A percentile compares a stretch with the other conserved stretches of the same genome.
Evolutionary conservation across 2,329 filamentous ascomycete species (phyloP).

Genomic region (Calonectria hawksworthii): DNA sequence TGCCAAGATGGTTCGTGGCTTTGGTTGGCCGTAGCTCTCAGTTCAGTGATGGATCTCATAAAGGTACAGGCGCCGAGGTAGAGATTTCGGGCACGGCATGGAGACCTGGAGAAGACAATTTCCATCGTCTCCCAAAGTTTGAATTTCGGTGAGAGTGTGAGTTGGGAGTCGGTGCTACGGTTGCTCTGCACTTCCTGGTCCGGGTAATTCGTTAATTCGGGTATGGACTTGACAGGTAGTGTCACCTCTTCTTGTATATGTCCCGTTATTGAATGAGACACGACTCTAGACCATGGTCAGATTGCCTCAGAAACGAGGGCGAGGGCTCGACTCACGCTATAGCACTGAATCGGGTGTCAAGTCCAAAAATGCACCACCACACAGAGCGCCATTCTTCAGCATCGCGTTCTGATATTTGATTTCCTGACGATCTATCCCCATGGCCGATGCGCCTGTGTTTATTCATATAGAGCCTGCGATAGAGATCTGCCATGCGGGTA

Average conservation of each 20-base stretch:
- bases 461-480: background rate
- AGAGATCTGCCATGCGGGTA: background rate
- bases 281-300: background rate
- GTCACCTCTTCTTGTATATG: background rate
- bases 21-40: background rate
- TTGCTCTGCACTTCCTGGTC: background rate
- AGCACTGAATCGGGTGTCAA: background rate
- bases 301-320: background rate
- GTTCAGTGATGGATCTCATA: background rate
- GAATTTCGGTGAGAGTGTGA: background rate
- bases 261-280: background rate
- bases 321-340: background rate
- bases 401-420: background rate
- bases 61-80: background rate
- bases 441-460: background rate
- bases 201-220: background rate
- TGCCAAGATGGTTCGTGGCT: background rate
- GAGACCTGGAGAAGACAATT: background rate
- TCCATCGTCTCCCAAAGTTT: background rate
- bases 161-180: background rate
- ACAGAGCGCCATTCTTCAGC: background rate
- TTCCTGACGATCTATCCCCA: accelerated
- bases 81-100: background rate
- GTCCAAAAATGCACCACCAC: background rate
- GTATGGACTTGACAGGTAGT: background rate